Percentiles rank a stretch among this genome's conserved stretches.
These are phyloP conservation scores for Colletotrichum zoysiae DNA, from an alignment of 2,329 filamentous ascomycete species.

Conservation along the genomic window DNA sequence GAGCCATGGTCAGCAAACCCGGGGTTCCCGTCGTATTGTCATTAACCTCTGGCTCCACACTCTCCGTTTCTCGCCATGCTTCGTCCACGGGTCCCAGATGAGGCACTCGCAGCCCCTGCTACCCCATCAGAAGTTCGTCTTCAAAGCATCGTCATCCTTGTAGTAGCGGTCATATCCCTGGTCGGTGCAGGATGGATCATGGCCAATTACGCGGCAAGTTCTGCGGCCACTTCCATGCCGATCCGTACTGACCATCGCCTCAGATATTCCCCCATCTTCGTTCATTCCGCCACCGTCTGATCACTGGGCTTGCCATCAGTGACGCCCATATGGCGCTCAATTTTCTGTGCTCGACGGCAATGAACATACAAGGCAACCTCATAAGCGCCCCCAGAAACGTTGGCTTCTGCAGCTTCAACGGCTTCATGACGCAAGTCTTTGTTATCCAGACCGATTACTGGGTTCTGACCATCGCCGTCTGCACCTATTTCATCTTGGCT, in stretches of 20 bases:
- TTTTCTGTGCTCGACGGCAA: constrained; percentile 53
- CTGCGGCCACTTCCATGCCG: neutral
- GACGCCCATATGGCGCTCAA: constrained; percentile 57
- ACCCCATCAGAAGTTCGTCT: constrained; percentile 41
- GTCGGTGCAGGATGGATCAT: constrained; percentile 55
- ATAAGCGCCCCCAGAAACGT: constrained; percentile 48
- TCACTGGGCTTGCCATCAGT: constrained; percentile 55
- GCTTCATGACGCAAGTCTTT: constrained; percentile 57
- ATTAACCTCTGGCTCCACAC: too few species aligned
- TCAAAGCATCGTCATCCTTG: constrained; percentile 50
- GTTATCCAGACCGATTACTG: constrained; percentile 60
- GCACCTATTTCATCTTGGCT: constrained; percentile 56
- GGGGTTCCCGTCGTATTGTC: neutral
- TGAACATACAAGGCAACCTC: constrained; percentile 50
- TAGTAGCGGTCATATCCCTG: constrained; percentile 51
- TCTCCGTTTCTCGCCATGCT: neutral
- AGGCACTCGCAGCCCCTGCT: constrained; percentile 44
- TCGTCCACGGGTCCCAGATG: neutral
- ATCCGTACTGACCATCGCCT: neutral
- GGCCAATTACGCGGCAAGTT: constrained; percentile 50
- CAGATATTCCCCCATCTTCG: constrained; percentile 54
- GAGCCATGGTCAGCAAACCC: neutral
- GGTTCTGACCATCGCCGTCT: constrained; percentile 56
- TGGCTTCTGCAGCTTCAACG: constrained; percentile 55
- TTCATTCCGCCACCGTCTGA: constrained; percentile 56